A percentile compares a stretch with the other conserved stretches of the same genome.
phyloP scores from a whole-genome alignment of 176 grass and related monocot genomes.

The Aegilops umbellulata region DNA sequence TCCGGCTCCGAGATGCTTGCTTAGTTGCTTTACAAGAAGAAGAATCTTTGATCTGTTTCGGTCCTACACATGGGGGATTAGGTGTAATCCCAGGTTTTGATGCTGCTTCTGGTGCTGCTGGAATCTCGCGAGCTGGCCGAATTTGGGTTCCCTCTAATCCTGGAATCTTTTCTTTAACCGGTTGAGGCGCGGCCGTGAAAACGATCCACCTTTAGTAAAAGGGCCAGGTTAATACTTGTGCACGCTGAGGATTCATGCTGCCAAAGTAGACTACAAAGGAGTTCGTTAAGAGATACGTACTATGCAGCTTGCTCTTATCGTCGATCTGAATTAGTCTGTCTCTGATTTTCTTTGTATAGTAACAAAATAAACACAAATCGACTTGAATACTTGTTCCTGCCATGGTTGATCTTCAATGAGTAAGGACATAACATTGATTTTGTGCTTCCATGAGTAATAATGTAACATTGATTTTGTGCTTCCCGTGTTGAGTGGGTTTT shows the following conservation, averaged over 20 bases:
- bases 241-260: conserved; percentile 24
- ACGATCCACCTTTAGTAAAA: conserved; percentile 18
- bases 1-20: background rate
- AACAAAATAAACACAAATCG: conserved; percentile 20
- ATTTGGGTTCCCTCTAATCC: background rate
- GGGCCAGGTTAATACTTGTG: conserved; percentile 18
- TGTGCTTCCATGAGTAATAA: background rate
- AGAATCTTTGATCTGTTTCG: background rate
- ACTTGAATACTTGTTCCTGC: background rate
- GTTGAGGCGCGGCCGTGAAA: background rate
- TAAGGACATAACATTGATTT: background rate
- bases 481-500: background rate
- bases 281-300: background rate
- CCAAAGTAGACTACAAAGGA: conserved; percentile 4
- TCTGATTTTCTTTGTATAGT: background rate
- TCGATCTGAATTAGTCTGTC: conserved; percentile 24
- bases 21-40: background rate
- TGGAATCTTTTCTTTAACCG: conserved; percentile 29
- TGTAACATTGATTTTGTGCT: background rate
- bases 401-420: background rate
- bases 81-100: conserved; percentile 5
- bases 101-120: conserved; percentile 37
- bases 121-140: conserved; percentile 32
- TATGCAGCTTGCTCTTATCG: conserved; percentile 9
- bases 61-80: conserved; percentile 12